phyloP scores from a whole-genome alignment of 257 asterid species.

The Primulina tabacum region DNA sequence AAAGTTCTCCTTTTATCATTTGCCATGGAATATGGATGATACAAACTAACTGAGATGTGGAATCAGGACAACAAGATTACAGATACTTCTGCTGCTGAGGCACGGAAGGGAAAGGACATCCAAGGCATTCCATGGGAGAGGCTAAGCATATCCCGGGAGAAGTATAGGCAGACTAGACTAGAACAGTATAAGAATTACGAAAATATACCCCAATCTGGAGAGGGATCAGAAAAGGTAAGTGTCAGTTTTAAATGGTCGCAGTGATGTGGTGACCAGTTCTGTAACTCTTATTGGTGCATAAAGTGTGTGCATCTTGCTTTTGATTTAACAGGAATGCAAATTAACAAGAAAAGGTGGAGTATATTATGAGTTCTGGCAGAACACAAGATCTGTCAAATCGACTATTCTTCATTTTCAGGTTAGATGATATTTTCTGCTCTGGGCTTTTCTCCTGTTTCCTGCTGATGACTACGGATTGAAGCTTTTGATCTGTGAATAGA shows the following conservation, averaged over 20 bases:
- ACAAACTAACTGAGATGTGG: slow-evolving; percentile 33
- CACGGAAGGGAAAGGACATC: slow-evolving; percentile 61
- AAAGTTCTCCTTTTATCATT: not conserved
- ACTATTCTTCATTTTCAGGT: slow-evolving; percentile 69
- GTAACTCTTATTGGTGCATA: not conserved
- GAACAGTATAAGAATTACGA: slow-evolving; percentile 64
- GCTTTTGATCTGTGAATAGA: slow-evolving; percentile 3
- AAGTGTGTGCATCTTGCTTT: not conserved
- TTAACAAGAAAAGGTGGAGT: slow-evolving; percentile 48
- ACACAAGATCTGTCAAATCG: slow-evolving; percentile 59
- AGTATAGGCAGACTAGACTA: slow-evolving; percentile 59
- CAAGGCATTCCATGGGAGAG: slow-evolving; percentile 73
- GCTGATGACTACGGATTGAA: slow-evolving; percentile 8
- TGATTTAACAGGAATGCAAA: slow-evolving; percentile 48
- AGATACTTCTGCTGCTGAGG: slow-evolving; percentile 61
- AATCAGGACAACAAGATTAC: slow-evolving; percentile 49
- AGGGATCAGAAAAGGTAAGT: slow-evolving; percentile 47
- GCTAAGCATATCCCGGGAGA: slow-evolving; percentile 48
- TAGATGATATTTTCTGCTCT: slow-evolving; percentile 13
- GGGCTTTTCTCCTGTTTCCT: not conserved
- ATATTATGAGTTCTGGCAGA: slow-evolving; percentile 59
- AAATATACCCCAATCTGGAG: slow-evolving; percentile 50
- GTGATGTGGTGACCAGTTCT: not conserved
- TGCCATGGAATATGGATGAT: slow-evolving; percentile 13
- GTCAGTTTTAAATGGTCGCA: slow-evolving; percentile 7